Percentiles rank a stretch among this genome's conserved stretches.
Conservation (phyloP, 495 filamentous ascomycete species). For the Aspergillus funiculosus region DNA sequence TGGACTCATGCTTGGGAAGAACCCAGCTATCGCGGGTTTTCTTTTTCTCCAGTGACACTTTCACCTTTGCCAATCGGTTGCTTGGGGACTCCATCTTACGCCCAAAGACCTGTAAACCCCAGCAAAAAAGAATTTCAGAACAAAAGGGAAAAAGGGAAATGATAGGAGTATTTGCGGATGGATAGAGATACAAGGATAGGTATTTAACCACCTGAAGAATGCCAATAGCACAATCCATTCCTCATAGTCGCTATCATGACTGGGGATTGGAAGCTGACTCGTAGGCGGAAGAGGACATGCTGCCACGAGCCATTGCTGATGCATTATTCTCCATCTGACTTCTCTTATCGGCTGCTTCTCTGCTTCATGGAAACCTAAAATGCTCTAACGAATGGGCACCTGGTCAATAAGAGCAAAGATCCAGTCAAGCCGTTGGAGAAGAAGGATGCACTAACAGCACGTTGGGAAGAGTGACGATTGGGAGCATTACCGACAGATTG, state of each 20-base stretch:
- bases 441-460: background rate
- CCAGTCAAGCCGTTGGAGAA: background rate
- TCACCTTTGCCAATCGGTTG: background rate
- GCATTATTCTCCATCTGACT: too few species aligned
- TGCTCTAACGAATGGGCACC: background rate
- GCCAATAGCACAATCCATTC: too few species aligned
- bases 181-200: background rate
- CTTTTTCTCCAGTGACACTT: background rate
- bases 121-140: background rate
- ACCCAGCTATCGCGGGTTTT: slow-evolving; percentile 4
- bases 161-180: background rate
- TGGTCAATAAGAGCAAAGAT: background rate
- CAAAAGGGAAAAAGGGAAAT: background rate
- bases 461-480: background rate
- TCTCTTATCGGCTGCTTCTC: background rate
- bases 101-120: too few species aligned
- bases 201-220: background rate
- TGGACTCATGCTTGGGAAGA: slow-evolving; percentile 2
- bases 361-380: background rate
- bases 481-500: background rate
- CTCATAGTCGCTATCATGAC: background rate
- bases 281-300: background rate
- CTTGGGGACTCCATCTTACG: background rate
- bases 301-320: background rate
- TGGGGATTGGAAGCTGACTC: background rate